These are phyloP conservation scores for Talaromyces nanjingensis DNA, from an alignment of 495 filamentous ascomycete genomes.

Conservation along the genomic window DNA sequence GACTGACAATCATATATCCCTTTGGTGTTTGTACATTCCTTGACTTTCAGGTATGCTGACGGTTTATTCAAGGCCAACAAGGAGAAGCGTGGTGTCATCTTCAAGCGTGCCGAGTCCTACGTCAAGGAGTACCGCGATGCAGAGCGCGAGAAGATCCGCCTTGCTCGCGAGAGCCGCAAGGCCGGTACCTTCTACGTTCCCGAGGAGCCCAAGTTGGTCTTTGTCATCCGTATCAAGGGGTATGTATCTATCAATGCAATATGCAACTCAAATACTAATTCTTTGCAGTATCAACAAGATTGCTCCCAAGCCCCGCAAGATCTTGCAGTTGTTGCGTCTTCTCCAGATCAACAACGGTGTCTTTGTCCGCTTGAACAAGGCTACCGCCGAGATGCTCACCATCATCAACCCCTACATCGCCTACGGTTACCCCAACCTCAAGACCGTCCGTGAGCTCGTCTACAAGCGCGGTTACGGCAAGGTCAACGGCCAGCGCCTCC, in stretches of 20 bases:
- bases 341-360: slow-evolving; percentile 99
- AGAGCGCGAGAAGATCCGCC: slow-evolving; percentile 97
- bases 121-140: slow-evolving; percentile 97
- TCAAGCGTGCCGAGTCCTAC: slow-evolving; percentile 99
- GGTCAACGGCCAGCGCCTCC: slow-evolving; percentile 90
- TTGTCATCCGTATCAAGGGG: slow-evolving; percentile 99
- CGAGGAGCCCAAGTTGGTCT: slow-evolving; percentile 93
- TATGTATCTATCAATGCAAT: slow-evolving; percentile 22
- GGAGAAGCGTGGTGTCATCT: slow-evolving; percentile 94
- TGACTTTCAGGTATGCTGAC: background rate
- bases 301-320: slow-evolving; percentile 99
- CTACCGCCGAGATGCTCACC: slow-evolving; percentile 95
- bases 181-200: slow-evolving; percentile 89
- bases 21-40: slow-evolving; percentile 12
- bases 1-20: slow-evolving; percentile 63
- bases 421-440: slow-evolving; percentile 98
- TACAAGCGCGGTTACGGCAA: slow-evolving; percentile 99
- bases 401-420: slow-evolving; percentile 97
- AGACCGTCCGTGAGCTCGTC: slow-evolving; percentile 96
- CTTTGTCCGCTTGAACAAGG: slow-evolving; percentile 96
- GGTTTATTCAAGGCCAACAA: slow-evolving; percentile 55
- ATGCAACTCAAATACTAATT: background rate
- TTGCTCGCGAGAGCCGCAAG: slow-evolving; percentile 79
- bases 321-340: slow-evolving; percentile 95
- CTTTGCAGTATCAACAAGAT: slow-evolving; percentile 97